phyloP scores from a whole-genome alignment of 73 alveolate species.

The Paramecium sexaurelia region DNA sequence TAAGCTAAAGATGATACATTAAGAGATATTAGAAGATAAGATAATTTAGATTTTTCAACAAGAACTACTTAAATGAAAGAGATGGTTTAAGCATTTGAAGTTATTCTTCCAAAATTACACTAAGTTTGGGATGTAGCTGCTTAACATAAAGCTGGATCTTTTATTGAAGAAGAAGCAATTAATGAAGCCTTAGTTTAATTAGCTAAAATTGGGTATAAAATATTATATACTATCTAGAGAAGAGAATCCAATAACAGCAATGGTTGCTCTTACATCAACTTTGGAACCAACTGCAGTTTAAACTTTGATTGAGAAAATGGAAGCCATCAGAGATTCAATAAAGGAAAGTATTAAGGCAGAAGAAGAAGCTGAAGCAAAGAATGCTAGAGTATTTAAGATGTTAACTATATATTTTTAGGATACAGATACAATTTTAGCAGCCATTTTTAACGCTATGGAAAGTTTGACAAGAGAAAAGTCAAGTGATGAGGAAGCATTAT shows the following conservation, averaged over 20 bases:
- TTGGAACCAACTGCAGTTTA: conserved; percentile 37
- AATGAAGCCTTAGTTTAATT: conserved; percentile 44
- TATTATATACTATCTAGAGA: neutral
- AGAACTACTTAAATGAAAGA: conserved; percentile 38
- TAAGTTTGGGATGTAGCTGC: conserved; percentile 56
- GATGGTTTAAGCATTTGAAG: conserved; percentile 54
- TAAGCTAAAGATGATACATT: conserved; percentile 40
- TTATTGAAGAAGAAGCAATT: conserved; percentile 46
- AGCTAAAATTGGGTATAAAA: conserved; percentile 17
- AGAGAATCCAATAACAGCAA: conserved; percentile 34
- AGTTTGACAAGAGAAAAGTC: conserved; percentile 38
- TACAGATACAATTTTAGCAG: conserved; percentile 34
- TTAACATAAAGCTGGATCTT: conserved; percentile 35
- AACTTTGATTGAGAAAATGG: conserved; percentile 45
- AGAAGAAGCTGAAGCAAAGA: conserved; percentile 49
- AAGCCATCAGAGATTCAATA: conserved; percentile 49
- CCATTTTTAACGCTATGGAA: conserved; percentile 37
- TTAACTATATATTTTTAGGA: neutral
- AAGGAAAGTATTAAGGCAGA: conserved; percentile 24
- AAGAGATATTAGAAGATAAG: conserved; percentile 51
- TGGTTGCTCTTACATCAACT: conserved; percentile 32
- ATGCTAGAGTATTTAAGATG: neutral
- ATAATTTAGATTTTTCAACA: conserved; percentile 32
- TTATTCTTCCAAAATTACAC: conserved; percentile 27
- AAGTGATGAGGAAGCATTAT: conserved; percentile 40